Evolutionary conservation across 495 filamentous ascomycete species (phyloP).

Genomic region (Penicillium pancosmium): DNA sequence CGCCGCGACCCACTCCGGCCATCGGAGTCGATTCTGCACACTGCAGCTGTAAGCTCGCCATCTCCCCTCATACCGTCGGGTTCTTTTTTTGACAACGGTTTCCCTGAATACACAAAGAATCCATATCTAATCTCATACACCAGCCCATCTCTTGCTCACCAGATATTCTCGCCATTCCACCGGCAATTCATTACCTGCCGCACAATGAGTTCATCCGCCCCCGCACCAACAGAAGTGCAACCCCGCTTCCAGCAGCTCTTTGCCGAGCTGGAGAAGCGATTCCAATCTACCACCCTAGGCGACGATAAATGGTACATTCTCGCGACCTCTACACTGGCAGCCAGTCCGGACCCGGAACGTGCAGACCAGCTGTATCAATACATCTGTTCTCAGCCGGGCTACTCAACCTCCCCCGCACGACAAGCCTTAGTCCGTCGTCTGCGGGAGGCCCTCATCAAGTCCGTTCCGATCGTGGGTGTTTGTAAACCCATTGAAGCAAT

Average conservation of each 20-base stretch:
- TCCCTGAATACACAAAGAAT: background rate
- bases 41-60: conserved; percentile 2
- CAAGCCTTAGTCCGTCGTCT: conserved; percentile 53
- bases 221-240: conserved; percentile 23
- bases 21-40: conserved; percentile 17
- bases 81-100: background rate
- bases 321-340: conserved; percentile 47
- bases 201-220: conserved; percentile 21
- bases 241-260: conserved; percentile 48
- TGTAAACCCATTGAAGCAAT: conserved; percentile 57
- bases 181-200: background rate
- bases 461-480: conserved; percentile 53
- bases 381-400: conserved; percentile 45
- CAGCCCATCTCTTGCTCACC: background rate
- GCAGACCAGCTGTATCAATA: conserved; percentile 53
- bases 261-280: conserved; percentile 52
- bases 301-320: conserved; percentile 61
- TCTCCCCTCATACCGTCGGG: background rate
- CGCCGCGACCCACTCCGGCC: conserved; percentile 21
- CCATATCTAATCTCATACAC: background rate
- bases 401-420: conserved; percentile 37
- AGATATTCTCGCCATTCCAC: conserved; percentile 4
- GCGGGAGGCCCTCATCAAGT: conserved; percentile 55
- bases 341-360: conserved; percentile 48
- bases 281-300: conserved; percentile 49